Conservation (phyloP, 345 rosid genomes). For the Rubroshorea leprosula region DNA sequence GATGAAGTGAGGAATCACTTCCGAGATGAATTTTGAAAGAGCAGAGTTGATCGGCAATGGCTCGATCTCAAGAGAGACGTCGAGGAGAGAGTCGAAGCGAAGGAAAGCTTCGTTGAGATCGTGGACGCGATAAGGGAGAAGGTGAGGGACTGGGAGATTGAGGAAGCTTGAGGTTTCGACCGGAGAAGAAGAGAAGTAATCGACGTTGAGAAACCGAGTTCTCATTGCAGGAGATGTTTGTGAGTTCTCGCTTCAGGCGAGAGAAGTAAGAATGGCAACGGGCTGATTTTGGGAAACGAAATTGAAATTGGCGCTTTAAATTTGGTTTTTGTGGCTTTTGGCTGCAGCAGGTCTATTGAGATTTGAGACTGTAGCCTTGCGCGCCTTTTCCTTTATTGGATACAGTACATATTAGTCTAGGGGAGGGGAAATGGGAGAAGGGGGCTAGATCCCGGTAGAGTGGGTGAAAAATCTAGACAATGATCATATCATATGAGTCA, state of each 20-base stretch:
- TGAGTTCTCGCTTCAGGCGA: not conserved
- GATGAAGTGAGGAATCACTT: slow-evolving; percentile 44
- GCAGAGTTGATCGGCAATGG: slow-evolving; percentile 43
- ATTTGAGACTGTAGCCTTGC: too few relatives aligned
- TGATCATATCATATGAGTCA: too few relatives aligned
- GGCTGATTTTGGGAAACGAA: slow-evolving; percentile 7
- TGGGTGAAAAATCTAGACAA: too few relatives aligned
- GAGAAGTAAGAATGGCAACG: not conserved
- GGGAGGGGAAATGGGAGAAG: too few relatives aligned
- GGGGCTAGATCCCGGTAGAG: too few relatives aligned
- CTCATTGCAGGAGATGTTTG: slow-evolving; percentile 38
- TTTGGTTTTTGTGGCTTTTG: too few relatives aligned
- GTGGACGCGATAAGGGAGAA: slow-evolving; percentile 24
- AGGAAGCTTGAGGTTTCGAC: slow-evolving; percentile 52
- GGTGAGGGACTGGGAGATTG: slow-evolving; percentile 48
- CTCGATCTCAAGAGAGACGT: slow-evolving; percentile 27
- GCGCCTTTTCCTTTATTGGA: not conserved
- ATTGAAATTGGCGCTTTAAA: slow-evolving; percentile 39
- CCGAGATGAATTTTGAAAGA: slow-evolving; percentile 49
- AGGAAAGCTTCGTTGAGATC: slow-evolving; percentile 22
- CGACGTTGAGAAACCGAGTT: slow-evolving; percentile 61
- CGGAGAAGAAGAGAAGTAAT: slow-evolving; percentile 43
- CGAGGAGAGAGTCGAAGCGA: slow-evolving; percentile 26
- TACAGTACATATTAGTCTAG: too few relatives aligned
- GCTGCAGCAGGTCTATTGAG: too few relatives aligned